These are phyloP conservation scores for Fusarium algeriense DNA, from an alignment of 2,329 filamentous ascomycete genomes.

Conservation along the genomic window DNA sequence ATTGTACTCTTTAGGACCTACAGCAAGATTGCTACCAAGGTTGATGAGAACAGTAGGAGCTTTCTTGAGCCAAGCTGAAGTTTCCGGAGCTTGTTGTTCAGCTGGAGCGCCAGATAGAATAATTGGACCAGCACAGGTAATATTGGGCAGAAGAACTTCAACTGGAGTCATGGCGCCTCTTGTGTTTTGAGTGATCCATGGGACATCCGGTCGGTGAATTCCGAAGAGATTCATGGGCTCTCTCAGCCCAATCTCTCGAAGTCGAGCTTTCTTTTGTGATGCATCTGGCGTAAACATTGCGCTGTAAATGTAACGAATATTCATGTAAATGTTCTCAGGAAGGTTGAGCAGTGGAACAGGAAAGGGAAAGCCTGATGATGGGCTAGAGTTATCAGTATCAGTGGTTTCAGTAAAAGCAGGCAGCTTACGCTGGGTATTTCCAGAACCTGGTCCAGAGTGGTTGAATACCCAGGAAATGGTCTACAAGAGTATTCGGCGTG, in stretches of 20 bases:
- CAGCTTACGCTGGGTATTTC: constrained; percentile 41
- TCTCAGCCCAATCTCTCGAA: constrained; percentile 35
- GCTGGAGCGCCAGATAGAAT: constrained; percentile 54
- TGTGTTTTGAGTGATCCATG: constrained; percentile 47
- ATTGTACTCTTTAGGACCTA: neutral
- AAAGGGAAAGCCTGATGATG: constrained; percentile 58
- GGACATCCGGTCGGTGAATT: constrained; percentile 47
- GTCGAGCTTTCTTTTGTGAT: constrained; percentile 37
- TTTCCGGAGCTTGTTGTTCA: constrained; percentile 55
- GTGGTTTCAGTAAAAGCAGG: rapidly evolving
- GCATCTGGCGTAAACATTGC: constrained; percentile 46
- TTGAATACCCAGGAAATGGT: constrained; percentile 33
- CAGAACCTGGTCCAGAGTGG: constrained; percentile 35
- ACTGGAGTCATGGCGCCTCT: constrained; percentile 35
- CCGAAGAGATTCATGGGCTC: constrained; percentile 41
- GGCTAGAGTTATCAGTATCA: constrained; percentile 44
- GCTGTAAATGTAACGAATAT: constrained; percentile 49
- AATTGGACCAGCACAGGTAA: constrained; percentile 58
- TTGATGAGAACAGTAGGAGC: constrained; percentile 62
- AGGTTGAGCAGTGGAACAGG: constrained; percentile 57
- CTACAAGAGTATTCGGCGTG: constrained; percentile 8
- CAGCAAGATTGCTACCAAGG: constrained; percentile 54
- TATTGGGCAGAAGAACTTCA: constrained; percentile 37
- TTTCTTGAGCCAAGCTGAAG: constrained; percentile 57
- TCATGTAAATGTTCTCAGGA: constrained; percentile 50